These are phyloP conservation scores for Croton setiger DNA, from an alignment of 441 rosid species.

Conservation along the genomic window DNA sequence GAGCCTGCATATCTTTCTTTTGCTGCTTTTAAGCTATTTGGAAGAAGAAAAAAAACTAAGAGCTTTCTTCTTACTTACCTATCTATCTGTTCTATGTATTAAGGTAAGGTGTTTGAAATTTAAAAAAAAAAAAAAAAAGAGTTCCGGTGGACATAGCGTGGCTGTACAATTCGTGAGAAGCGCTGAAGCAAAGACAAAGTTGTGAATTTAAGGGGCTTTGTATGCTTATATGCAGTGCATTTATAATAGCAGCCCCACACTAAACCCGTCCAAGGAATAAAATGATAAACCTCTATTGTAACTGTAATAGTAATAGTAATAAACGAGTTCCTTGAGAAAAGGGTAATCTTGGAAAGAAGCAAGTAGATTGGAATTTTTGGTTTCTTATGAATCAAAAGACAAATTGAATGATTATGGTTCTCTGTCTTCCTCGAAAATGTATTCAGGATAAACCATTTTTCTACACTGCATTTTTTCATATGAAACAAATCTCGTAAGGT, in stretches of 20 bases:
- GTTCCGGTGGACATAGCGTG: slow-evolving; percentile 29
- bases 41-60: neutral
- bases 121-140: neutral
- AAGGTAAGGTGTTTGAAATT: too few relatives aligned
- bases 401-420: too few relatives aligned
- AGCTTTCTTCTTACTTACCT: neutral
- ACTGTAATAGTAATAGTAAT: neutral
- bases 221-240: slow-evolving; percentile 25
- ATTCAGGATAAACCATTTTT: too few relatives aligned
- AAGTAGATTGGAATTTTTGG: too few relatives aligned
- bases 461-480: too few relatives aligned
- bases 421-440: too few relatives aligned
- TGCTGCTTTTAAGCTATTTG: neutral
- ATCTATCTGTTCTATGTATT: too few relatives aligned
- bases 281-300: neutral
- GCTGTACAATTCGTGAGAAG: slow-evolving; percentile 19
- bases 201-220: slow-evolving; percentile 31
- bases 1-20: slow-evolving; percentile 32
- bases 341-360: too few relatives aligned
- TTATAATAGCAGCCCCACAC: slow-evolving; percentile 19
- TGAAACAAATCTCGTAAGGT: too few relatives aligned
- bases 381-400: too few relatives aligned
- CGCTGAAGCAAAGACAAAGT: slow-evolving; percentile 24
- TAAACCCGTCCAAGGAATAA: neutral
- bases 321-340: neutral